Conservation (phyloP, 2,329 filamentous ascomycete species). For the Epichloe gansuensis region DNA sequence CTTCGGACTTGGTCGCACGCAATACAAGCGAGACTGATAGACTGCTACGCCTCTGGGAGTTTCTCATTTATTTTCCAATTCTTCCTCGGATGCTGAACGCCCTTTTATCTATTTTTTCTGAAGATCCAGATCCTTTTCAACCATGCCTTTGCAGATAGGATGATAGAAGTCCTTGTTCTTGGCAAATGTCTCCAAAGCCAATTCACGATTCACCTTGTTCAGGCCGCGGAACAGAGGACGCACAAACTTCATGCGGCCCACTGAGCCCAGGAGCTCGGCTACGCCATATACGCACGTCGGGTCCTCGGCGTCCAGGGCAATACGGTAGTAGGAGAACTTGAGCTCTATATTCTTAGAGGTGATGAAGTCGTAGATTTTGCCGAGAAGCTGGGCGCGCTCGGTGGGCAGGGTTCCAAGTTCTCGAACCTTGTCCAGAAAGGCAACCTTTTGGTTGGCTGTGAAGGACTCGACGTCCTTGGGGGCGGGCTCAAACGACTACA, state of each 20-base stretch:
- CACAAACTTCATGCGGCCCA: constrained; percentile 96
- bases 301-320: constrained; percentile 66
- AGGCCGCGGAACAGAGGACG: constrained; percentile 69
- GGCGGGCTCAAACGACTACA: constrained; percentile 48
- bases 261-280: constrained; percentile 61
- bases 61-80: background rate
- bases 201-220: constrained; percentile 56
- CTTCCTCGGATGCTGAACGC: background rate
- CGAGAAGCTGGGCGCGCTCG: constrained; percentile 58
- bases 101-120: constrained; percentile 8
- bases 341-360: constrained; percentile 80
- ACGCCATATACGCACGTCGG: constrained; percentile 55
- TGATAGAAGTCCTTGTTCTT: constrained; percentile 90
- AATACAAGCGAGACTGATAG: background rate
- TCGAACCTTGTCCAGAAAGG: constrained; percentile 75
- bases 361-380: constrained; percentile 58
- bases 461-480: constrained; percentile 58
- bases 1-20: background rate
- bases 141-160: constrained; percentile 76
- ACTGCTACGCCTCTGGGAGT: too few relatives aligned
- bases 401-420: constrained; percentile 47
- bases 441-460: constrained; percentile 77
- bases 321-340: constrained; percentile 62
- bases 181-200: constrained; percentile 74
- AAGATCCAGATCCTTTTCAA: constrained; percentile 65